Conservation (phyloP, 1,284 basidiomycete species). For the Vanrija pseudolonga region DNA sequence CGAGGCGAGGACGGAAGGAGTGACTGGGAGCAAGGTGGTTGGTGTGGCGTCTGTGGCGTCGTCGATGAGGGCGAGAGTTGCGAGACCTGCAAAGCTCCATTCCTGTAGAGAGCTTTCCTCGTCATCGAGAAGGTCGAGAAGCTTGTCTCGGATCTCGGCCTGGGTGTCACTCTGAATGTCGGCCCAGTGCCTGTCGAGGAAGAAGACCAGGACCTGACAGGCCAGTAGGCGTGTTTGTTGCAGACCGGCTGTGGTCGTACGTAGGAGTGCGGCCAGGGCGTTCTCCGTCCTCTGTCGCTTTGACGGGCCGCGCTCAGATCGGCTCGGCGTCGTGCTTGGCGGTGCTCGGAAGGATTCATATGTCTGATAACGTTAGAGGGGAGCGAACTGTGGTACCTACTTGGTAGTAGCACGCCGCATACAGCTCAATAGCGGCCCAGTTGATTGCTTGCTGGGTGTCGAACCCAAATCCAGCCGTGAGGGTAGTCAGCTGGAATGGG, state of each 20-base stretch:
- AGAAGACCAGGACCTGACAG: slow-evolving; percentile 77
- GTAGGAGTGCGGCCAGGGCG: slow-evolving; percentile 60
- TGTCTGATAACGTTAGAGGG: neutral
- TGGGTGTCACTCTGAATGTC: slow-evolving; percentile 59
- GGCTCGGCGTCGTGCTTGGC: neutral
- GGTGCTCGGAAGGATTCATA: neutral
- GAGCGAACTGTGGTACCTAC: slow-evolving; percentile 48
- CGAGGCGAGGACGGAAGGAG: slow-evolving; percentile 10
- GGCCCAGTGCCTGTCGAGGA: slow-evolving; percentile 70
- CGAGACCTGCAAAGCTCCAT: slow-evolving; percentile 76
- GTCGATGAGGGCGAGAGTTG: slow-evolving; percentile 50
- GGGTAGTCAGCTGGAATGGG: slow-evolving; percentile 23
- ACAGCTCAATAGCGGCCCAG: slow-evolving; percentile 79
- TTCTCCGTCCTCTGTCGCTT: slow-evolving; percentile 53
- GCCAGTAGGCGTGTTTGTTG: slow-evolving; percentile 52
- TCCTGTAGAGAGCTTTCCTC: slow-evolving; percentile 67
- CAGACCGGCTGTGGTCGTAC: slow-evolving; percentile 52
- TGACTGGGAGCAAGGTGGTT: slow-evolving; percentile 16
- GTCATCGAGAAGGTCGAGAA: slow-evolving; percentile 61
- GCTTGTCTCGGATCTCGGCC: slow-evolving; percentile 55
- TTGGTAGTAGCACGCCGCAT: slow-evolving; percentile 70
- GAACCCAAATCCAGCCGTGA: slow-evolving; percentile 64
- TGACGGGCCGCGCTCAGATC: slow-evolving; percentile 16
- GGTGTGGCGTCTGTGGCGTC: neutral
- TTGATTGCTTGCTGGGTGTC: slow-evolving; percentile 64